phyloP scores from a whole-genome alignment of 2,329 filamentous ascomycete species.

The Calonectria naviculata region DNA sequence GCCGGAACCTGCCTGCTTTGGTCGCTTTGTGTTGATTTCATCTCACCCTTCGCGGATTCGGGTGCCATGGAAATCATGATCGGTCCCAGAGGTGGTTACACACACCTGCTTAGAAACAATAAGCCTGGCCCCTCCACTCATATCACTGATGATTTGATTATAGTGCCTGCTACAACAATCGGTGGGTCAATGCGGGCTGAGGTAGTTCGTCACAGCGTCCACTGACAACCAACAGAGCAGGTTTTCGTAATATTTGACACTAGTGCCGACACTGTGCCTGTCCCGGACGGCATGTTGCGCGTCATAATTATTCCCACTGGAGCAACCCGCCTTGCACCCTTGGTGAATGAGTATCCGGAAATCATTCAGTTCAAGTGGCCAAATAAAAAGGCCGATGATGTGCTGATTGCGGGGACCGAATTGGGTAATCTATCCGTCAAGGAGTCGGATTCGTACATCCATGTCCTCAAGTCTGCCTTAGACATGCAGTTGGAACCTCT shows the following conservation, averaged over 20 bases:
- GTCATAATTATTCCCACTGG: neutral
- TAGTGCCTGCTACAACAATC: neutral
- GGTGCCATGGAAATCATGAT: neutral
- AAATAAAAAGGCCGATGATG: neutral
- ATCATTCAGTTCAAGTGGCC: neutral
- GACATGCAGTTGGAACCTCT: neutral
- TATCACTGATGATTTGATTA: neutral
- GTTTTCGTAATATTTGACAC: neutral
- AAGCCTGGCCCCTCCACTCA: neutral
- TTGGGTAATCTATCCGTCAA: neutral
- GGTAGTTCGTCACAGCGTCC: no score
- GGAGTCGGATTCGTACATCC: neutral
- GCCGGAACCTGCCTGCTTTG: neutral
- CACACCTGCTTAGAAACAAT: neutral
- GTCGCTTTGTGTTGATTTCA: neutral
- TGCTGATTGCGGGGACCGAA: neutral
- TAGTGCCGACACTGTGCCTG: neutral
- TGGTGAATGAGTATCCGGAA: neutral
- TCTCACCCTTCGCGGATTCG: neutral
- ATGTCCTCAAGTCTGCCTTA: neutral
- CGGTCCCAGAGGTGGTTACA: neutral
- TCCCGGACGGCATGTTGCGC: neutral
- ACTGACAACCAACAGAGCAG: neutral
- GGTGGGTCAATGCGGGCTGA: neutral
- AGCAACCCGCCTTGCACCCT: neutral